Conservation (phyloP, 257 asterid genomes). For the Hygrophila difformis region DNA sequence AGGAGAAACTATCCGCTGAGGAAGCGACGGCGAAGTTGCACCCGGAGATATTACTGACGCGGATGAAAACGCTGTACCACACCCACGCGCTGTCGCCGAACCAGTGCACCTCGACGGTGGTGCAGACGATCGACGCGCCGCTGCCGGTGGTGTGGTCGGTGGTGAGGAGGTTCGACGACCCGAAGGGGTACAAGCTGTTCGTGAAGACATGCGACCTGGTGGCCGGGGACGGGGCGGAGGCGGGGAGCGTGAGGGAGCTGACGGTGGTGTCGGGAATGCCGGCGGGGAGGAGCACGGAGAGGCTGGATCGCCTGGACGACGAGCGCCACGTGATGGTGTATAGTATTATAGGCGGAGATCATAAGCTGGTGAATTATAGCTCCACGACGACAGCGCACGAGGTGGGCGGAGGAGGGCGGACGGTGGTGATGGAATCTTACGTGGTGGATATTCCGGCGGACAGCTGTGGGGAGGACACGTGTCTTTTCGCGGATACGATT, state of each 20-base stretch:
- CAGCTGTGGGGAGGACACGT: not conserved
- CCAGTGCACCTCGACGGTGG: not conserved
- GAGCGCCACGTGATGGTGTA: not conserved
- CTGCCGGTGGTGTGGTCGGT: not conserved
- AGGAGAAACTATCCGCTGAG: too few species aligned
- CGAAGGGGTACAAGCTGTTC: not conserved
- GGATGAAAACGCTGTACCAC: conserved; percentile 1
- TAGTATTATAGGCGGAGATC: not conserved
- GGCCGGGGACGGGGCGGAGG: not conserved
- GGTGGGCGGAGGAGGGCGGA: not conserved
- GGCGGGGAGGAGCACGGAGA: not conserved
- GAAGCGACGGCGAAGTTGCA: too few species aligned
- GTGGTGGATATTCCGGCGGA: too few species aligned
- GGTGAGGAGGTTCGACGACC: not conserved
- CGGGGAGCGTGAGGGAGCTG: not conserved
- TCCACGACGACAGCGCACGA: not conserved
- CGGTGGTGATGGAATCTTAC: not conserved
- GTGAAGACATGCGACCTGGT: not conserved
- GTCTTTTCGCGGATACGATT: not conserved
- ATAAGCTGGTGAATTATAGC: not conserved
- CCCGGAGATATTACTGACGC: too few species aligned
- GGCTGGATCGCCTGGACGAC: not conserved
- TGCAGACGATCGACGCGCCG: not conserved
- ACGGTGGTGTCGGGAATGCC: not conserved
- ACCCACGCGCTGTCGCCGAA: not conserved